Conservation (phyloP, 2,329 filamentous ascomycete species). For the Monilinia vaccinii-corymbosi region DNA sequence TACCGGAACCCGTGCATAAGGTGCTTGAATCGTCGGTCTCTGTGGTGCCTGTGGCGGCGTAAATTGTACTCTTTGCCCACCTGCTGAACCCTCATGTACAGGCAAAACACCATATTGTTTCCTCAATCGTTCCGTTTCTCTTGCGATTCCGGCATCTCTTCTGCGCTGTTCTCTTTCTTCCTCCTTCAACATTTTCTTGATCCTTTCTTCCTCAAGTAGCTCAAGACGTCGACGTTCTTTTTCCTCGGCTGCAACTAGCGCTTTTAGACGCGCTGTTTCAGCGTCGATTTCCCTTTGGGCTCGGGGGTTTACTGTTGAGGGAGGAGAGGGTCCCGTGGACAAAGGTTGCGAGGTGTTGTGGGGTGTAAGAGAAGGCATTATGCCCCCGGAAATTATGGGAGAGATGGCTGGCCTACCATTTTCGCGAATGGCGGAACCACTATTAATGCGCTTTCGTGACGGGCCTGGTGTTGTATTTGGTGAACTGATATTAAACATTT, state of each 20-base stretch:
- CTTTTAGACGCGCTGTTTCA: constrained; percentile 49
- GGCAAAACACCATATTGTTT: constrained; percentile 49
- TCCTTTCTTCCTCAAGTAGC: constrained; percentile 46
- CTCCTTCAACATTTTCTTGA: constrained; percentile 56
- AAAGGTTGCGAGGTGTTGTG: constrained; percentile 13
- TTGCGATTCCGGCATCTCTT: constrained; percentile 54
- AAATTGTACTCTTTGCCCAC: not conserved
- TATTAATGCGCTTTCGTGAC: constrained; percentile 24
- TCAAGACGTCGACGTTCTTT: constrained; percentile 38
- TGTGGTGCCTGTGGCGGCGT: constrained; percentile 13
- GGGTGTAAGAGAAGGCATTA: constrained; percentile 10
- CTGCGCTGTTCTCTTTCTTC: constrained; percentile 52
- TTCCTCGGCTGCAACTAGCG: constrained; percentile 7
- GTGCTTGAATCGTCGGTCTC: constrained; percentile 12
- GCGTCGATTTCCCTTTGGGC: constrained; percentile 49
- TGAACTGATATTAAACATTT: constrained; percentile 67
- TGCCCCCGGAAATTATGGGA: constrained; percentile 25
- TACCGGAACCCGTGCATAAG: constrained; percentile 15
- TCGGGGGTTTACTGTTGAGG: constrained; percentile 23
- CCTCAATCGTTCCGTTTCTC: constrained; percentile 74
- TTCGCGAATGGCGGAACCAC: constrained; percentile 21
- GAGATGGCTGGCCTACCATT: constrained; percentile 13
- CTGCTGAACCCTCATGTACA: not conserved
- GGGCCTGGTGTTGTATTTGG: constrained; percentile 29
- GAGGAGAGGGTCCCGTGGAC: constrained; percentile 15